These are phyloP conservation scores for Melampsora larici-populina DNA, from an alignment of 1,284 basidiomycete genomes.

Conservation along the genomic window DNA sequence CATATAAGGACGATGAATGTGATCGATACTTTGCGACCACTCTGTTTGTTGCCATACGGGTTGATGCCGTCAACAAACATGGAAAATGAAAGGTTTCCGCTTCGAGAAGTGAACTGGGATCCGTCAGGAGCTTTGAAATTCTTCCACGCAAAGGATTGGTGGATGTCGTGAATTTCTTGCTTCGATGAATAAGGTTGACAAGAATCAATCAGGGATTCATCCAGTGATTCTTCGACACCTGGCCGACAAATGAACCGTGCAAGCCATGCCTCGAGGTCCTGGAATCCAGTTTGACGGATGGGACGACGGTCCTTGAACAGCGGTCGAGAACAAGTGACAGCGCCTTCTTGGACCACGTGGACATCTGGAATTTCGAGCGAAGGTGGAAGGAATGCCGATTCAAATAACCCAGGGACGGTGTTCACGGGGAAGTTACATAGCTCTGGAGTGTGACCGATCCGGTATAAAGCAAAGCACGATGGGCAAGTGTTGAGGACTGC, in stretches of 20 bases:
- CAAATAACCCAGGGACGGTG: too few relatives aligned
- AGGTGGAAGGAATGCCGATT: too few relatives aligned
- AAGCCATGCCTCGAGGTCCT: conserved; percentile 8
- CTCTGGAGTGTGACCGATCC: too few relatives aligned
- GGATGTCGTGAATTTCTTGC: conserved; percentile 9
- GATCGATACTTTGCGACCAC: neutral
- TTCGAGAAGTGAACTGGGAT: neutral
- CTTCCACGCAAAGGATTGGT: neutral
- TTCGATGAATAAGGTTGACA: neutral
- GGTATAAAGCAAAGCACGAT: too few relatives aligned
- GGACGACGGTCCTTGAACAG: neutral
- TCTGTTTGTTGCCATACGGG: conserved; percentile 11
- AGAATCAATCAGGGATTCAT: neutral
- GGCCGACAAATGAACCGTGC: conserved; percentile 9
- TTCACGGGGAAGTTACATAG: too few relatives aligned
- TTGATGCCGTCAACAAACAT: conserved; percentile 41
- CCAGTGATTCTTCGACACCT: conserved; percentile 9
- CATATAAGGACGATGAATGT: conserved; percentile 27
- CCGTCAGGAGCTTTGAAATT: conserved; percentile 4
- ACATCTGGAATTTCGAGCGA: too few relatives aligned
- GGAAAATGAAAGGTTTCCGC: neutral
- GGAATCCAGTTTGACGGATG: neutral
- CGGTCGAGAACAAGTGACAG: too few relatives aligned
- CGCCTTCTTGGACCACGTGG: too few relatives aligned
- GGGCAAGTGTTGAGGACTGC: too few relatives aligned